phyloP scores from a whole-genome alignment of 495 filamentous ascomycete genomes.

The Hamigera avellanea region DNA sequence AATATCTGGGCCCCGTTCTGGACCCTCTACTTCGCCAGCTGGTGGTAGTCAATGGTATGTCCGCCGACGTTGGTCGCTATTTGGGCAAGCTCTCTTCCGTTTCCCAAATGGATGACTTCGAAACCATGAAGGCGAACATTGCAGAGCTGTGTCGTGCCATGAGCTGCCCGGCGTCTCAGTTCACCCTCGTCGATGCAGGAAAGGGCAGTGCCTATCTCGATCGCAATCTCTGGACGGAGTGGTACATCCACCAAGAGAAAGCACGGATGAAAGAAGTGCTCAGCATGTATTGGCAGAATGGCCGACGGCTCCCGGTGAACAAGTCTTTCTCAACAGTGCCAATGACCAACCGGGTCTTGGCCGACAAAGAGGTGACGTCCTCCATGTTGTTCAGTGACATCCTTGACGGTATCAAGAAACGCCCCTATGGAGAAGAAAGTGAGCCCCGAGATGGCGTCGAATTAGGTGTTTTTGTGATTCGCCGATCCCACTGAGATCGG shows the following conservation, averaged over 20 bases:
- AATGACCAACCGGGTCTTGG: conserved; percentile 17
- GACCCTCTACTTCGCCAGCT: conserved; percentile 57
- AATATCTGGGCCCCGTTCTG: conserved; percentile 55
- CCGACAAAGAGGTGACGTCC: conserved; percentile 35
- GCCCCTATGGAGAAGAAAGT: conserved; percentile 31
- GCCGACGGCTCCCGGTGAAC: conserved; percentile 27
- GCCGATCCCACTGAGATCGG: conserved; percentile 33
- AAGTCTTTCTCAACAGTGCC: conserved; percentile 21
- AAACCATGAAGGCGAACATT: conserved; percentile 40
- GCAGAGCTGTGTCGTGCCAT: conserved; percentile 33
- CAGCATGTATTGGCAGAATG: conserved; percentile 44
- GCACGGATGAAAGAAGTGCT: conserved; percentile 51
- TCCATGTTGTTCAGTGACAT: conserved; percentile 51
- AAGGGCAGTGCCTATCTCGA: conserved; percentile 42
- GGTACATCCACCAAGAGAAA: conserved; percentile 63
- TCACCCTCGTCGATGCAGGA: conserved; percentile 39
- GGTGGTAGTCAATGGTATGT: conserved; percentile 50
- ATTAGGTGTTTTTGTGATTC: conserved; percentile 52
- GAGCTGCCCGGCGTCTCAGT: conserved; percentile 31
- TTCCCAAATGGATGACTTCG: conserved; percentile 45
- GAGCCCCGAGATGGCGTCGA: conserved; percentile 42
- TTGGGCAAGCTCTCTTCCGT: conserved; percentile 50
- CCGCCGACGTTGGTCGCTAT: conserved; percentile 44
- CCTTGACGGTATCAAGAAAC: conserved; percentile 46
- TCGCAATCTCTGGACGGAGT: conserved; percentile 52